A percentile compares a stretch with the other conserved stretches of the same genome.
Conservation (phyloP, 1,284 basidiomycete genomes). For the Apiotrichum brassicae region DNA sequence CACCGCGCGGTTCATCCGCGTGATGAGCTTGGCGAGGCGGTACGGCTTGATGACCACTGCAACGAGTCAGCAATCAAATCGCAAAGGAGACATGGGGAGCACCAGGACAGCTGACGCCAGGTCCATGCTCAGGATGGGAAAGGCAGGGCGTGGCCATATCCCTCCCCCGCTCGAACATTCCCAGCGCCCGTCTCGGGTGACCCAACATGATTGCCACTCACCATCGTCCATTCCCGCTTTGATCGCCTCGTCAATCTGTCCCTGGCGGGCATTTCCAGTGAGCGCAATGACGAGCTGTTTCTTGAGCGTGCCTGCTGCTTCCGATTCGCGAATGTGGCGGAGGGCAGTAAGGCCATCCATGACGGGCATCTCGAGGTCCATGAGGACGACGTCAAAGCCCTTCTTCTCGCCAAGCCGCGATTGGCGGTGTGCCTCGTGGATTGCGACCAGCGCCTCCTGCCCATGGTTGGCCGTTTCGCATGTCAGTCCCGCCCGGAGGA, state of each 20-base stretch:
- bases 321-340: conserved; percentile 32
- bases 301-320: conserved; percentile 24
- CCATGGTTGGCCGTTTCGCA: conserved; percentile 45
- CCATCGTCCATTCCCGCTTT: conserved; percentile 28
- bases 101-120: no score
- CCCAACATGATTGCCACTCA: conserved; percentile 9
- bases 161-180: no score
- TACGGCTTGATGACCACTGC: conserved; percentile 27
- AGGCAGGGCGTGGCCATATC: no score
- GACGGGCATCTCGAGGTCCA: conserved; percentile 37
- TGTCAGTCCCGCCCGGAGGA: conserved; percentile 33
- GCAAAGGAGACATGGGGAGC: no score
- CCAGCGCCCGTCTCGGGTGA: no score
- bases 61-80: not conserved
- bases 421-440: not conserved
- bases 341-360: conserved; percentile 44
- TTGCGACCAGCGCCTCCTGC: conserved; percentile 28
- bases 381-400: conserved; percentile 21
- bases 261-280: conserved; percentile 39
- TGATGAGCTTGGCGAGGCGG: conserved; percentile 17
- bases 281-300: conserved; percentile 36
- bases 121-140: no score
- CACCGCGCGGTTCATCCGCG: conserved; percentile 6
- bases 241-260: conserved; percentile 32
- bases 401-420: not conserved